Base-by-base conservation (phyloP, 306 rosid genomes). In the Quercus engelmannii region DNA sequence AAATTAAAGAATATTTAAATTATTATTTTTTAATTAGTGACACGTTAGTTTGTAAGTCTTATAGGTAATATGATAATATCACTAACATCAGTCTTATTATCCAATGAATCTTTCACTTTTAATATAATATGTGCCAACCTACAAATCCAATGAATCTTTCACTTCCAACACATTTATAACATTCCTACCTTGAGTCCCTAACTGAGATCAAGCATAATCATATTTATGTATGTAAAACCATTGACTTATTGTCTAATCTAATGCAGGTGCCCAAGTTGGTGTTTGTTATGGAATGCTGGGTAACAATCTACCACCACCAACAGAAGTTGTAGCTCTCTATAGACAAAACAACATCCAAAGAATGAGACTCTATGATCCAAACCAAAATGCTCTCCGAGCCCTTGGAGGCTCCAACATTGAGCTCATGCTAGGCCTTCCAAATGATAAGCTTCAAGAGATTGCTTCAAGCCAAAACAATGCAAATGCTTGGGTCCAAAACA, bases 251-350 rank as follows among this genome's bases (percentile, higher is more conserved):
- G 54, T 18, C 58, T 49, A 15, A 56, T 73, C 4, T 17, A 31
- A 52, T 62, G 73, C 76, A 81, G 88, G 28, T 33, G 92, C 94
- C 38, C 79, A 88, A 57, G 78, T 79, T 52, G 92, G 89, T 18
- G 90, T 91, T 41, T 85, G 90, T 23, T 91, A 91, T 77, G 92
- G 95, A 64, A 79, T 71, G 33, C 13, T 74, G 1, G 90, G 84
- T 10, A 28, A 85, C 54, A 35, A 86, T 78, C 78, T 89, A 69
- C 88, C 90, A 11, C 11, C 87, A 0, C 65, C 80, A 51, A 10
- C 46, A 31, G 91, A 91, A 84, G 91, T 87, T 3, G 75, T 82
- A 20, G 3, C 5, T 10, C 83, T 86, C 19, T 86, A 1, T 76
- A 76, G 81, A 0, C 89, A 83, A 78, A 21, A 76, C 63, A 84